Evolutionary conservation across 345 rosid species (phyloP).

Genomic region (Sonneratia alba): DNA sequence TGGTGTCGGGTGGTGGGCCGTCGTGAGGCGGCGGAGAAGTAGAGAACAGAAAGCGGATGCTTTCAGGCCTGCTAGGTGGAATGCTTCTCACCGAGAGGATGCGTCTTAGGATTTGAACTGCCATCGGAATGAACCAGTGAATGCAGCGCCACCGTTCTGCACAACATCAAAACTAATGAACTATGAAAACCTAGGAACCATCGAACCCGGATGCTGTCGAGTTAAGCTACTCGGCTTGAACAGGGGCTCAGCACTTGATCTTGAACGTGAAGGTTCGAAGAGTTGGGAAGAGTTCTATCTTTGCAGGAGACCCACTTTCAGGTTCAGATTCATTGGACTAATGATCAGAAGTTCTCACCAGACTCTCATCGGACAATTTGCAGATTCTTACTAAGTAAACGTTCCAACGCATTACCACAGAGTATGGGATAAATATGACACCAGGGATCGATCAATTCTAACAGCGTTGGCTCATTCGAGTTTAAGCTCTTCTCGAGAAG

Average conservation of each 20-base stretch:
- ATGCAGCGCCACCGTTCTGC: not conserved
- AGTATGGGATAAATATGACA: not conserved
- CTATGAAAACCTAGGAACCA: not conserved
- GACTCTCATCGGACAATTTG: not conserved
- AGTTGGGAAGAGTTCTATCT: too few species aligned
- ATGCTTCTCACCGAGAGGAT: constrained; percentile 3
- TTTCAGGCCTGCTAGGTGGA: constrained; percentile 2
- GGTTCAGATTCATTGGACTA: not conserved
- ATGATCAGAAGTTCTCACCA: not conserved
- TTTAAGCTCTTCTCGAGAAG: not conserved
- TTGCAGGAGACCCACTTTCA: too few species aligned
- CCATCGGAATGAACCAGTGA: not conserved
- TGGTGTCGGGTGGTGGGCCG: constrained; percentile 8
- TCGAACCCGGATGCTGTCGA: not conserved
- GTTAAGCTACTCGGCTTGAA: not conserved
- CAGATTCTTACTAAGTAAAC: not conserved
- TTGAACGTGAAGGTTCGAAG: not conserved
- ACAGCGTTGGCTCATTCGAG: too few species aligned
- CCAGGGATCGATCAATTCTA: not conserved
- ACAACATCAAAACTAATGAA: not conserved
- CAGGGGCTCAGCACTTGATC: not conserved
- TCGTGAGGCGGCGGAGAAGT: constrained; percentile 22
- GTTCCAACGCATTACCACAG: not conserved
- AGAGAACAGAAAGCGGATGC: constrained; percentile 6
- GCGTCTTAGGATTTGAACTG: constrained; percentile 13